Conservation (phyloP, 805 yeast species). For the Nakazawaea wyomingensis region DNA sequence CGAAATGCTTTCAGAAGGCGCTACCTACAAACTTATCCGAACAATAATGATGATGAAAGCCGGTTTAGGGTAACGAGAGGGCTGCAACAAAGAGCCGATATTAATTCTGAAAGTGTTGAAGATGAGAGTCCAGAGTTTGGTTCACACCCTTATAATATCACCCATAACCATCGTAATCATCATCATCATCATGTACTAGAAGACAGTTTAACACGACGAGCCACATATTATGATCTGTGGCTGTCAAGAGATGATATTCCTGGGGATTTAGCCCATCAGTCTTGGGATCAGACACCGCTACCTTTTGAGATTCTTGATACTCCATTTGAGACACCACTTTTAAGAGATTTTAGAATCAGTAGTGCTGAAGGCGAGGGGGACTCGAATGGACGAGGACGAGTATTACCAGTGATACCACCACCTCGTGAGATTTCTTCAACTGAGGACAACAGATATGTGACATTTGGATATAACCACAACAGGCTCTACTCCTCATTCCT, state of each 20-base stretch:
- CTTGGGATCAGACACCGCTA: neutral
- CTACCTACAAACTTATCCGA: neutral
- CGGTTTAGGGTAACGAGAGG: neutral
- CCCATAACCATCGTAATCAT: neutral
- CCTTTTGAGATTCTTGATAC: neutral
- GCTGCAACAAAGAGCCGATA: neutral
- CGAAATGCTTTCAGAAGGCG: constrained; percentile 8
- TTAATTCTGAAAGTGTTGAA: neutral
- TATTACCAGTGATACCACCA: constrained; percentile 1
- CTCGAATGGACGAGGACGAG: neutral
- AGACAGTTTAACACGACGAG: neutral
- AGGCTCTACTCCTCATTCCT: neutral
- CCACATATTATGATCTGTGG: constrained; percentile 8
- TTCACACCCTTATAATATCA: too few species aligned
- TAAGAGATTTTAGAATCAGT: neutral
- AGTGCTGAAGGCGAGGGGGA: neutral
- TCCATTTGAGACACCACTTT: constrained; percentile 1
- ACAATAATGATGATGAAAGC: neutral
- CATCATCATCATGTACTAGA: neutral
- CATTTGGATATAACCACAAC: neutral
- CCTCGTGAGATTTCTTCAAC: neutral
- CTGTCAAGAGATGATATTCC: constrained; percentile 3
- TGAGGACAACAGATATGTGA: neutral
- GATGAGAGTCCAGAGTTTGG: too few species aligned
- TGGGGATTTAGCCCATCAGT: neutral